Evolutionary conservation across 257 asterid species (phyloP), one percentile per base, ranked within the genome.

Genomic region (Eustoma russellianum): DNA sequence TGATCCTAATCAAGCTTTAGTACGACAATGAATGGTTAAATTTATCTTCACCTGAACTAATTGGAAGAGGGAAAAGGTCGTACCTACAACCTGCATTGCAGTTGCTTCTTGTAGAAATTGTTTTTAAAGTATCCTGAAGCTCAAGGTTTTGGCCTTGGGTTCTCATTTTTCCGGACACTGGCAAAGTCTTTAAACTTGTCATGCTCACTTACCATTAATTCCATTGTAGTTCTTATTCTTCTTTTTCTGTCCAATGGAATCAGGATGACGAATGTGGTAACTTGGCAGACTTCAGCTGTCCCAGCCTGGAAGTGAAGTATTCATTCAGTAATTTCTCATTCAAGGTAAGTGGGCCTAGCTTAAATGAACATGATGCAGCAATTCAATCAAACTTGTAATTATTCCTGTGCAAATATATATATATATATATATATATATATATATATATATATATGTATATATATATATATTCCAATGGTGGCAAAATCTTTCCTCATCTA

Each of bases 301-400:
- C 94, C 9, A 41, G 77, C 51, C 80, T 77, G 18, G 77, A 79
- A 34, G 71, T 59, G 66, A 73, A 68, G 63, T 86, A 90, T 65
- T 83, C 96, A 1, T 87, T 87, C 80, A 85, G 95, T 70, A 87
- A 91, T 71, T 92, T 92, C 81, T 92, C 97, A 7, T 92, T 85
- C 62, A 88, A 92, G 95, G 98, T 88, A 59, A 70, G 77, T 57
- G 44, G 56, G 50, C 43, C 52, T 48, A 40, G 56, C 66, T 33
- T 18, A 19, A 2, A 24, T 24, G 30, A 24, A 24, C 2, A 40
- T 14, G 15, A 41, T 41, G 28, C 0, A 47, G 17, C 13, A 18
- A 50, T 51, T 43, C 33, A 41, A 24, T 24, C 2, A 38, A 38
- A 38, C 9, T 11, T 7, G 6, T 38, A 8, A 38, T 2, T 11